phyloP scores from a whole-genome alignment of 768 basidiomycete species.

The Xerocomellus amylosporus region DNA sequence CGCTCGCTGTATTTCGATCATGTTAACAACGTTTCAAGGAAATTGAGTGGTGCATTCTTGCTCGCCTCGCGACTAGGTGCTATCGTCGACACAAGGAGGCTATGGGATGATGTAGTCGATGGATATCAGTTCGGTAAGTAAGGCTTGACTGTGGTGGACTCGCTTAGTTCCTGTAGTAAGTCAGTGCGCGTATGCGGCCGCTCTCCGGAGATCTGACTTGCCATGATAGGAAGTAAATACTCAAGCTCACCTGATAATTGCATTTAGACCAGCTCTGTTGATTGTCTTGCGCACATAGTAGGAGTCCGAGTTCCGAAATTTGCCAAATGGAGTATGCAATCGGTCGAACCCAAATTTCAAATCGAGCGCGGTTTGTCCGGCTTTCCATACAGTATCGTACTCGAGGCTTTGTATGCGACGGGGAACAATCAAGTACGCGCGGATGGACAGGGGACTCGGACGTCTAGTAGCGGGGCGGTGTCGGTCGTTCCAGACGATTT shows the following conservation, averaged over 20 bases:
- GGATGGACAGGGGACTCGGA: too few relatives aligned
- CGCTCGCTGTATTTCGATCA: background rate
- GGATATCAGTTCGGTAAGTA: slow-evolving; percentile 18
- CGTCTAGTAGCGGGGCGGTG: too few relatives aligned
- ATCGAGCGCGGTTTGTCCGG: too few relatives aligned
- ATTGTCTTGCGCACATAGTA: background rate
- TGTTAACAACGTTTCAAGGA: slow-evolving; percentile 37
- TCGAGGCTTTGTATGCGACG: too few relatives aligned
- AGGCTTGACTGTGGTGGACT: background rate
- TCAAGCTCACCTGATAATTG: background rate
- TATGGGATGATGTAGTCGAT: slow-evolving; percentile 73
- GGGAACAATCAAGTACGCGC: too few relatives aligned
- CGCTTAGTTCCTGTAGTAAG: slow-evolving; percentile 2
- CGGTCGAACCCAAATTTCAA: too few relatives aligned
- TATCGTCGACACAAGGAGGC: slow-evolving; percentile 61
- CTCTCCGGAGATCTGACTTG: background rate
- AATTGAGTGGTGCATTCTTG: slow-evolving; percentile 79
- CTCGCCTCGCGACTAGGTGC: slow-evolving; percentile 75
- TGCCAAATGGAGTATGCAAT: too few relatives aligned
- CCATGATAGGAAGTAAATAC: background rate
- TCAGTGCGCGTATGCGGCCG: background rate
- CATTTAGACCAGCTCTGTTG: too few relatives aligned
- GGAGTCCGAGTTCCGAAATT: too few relatives aligned
- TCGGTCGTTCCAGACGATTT: too few relatives aligned
- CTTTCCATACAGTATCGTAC: too few relatives aligned